phyloP scores from a whole-genome alignment of 169 alveolate genomes.

The Ichthyophthirius multifiliis region DNA sequence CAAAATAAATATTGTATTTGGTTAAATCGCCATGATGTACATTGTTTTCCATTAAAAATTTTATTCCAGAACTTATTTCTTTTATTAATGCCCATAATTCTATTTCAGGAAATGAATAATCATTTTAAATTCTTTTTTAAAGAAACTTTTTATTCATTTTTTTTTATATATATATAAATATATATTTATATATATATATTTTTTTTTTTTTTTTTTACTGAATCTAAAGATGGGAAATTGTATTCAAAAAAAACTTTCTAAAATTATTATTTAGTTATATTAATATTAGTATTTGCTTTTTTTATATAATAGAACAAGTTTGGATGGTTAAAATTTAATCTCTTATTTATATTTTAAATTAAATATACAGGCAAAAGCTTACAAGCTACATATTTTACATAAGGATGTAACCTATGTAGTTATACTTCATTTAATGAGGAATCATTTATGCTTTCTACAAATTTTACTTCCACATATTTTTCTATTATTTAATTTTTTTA shows the following conservation, averaged over 20 bases:
- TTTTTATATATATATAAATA: no score
- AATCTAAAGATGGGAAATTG: not conserved
- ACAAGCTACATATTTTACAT: conserved; percentile 3
- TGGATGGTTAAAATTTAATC: not conserved
- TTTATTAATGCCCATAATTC: not conserved
- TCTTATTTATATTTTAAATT: not conserved
- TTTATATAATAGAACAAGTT: not conserved
- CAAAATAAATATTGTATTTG: not conserved
- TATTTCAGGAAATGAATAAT: not conserved
- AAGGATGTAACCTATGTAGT: not conserved
- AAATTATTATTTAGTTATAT: not conserved
- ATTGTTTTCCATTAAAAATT: not conserved
- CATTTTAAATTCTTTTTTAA: not conserved
- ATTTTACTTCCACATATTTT: not conserved
- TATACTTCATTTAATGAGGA: not conserved
- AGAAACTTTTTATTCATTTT: not conserved
- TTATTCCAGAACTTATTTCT: not conserved
- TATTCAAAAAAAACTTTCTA: not conserved
- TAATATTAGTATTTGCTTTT: not conserved
- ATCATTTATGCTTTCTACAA: not conserved
- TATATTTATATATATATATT: no score
- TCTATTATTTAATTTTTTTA: not conserved
- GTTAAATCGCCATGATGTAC: not conserved
- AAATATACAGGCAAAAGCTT: not conserved
- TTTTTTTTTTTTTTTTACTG: no score